Evolutionary conservation across 2,329 filamentous ascomycete genomes (phyloP).

Genomic region (Apiospora rasikravindrae): DNA sequence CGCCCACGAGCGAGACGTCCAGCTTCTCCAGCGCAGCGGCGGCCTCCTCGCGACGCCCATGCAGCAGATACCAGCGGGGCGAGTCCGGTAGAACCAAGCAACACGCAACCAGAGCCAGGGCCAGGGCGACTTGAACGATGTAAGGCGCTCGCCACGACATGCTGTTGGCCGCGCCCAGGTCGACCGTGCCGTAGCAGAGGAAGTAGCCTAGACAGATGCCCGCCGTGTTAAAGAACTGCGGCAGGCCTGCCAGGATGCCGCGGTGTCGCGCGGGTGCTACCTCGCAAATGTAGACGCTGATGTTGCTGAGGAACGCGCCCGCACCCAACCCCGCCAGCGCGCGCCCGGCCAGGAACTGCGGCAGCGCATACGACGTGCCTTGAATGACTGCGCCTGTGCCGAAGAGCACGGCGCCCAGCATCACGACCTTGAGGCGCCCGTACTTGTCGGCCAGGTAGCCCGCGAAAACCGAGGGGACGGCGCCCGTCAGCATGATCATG

Average conservation of each 20-base stretch:
- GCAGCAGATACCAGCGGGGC: conserved; percentile 60
- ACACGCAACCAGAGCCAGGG: conserved; percentile 43
- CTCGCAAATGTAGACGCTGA: conserved; percentile 65
- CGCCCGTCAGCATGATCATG: conserved; percentile 62
- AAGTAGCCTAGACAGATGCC: conserved; percentile 64
- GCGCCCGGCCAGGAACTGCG: conserved; percentile 60
- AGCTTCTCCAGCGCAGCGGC: conserved; percentile 47
- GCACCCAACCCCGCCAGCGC: conserved; percentile 63
- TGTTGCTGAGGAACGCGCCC: conserved; percentile 61
- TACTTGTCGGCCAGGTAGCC: conserved; percentile 57
- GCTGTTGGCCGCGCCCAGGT: conserved; percentile 45
- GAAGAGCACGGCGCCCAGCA: conserved; percentile 58
- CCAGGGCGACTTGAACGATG: conserved; percentile 50
- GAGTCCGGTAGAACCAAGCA: conserved; percentile 57
- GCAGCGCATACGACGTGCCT: conserved; percentile 50
- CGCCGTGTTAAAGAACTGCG: conserved; percentile 56
- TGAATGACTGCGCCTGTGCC: conserved; percentile 58
- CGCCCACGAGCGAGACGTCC: conserved; percentile 49
- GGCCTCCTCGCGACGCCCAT: conserved; percentile 54
- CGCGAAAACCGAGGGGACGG: conserved; percentile 61
- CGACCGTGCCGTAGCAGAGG: conserved; percentile 60
- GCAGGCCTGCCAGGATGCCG: conserved; percentile 56
- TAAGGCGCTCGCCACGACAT: conserved; percentile 64
- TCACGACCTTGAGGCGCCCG: conserved; percentile 52
- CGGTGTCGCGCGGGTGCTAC: conserved; percentile 58